A percentile compares a stretch with the other conserved stretches of the same genome.
Evolutionary conservation across 2,329 filamentous ascomycete genomes (phyloP).

Genomic region (Bisporella sp.): DNA sequence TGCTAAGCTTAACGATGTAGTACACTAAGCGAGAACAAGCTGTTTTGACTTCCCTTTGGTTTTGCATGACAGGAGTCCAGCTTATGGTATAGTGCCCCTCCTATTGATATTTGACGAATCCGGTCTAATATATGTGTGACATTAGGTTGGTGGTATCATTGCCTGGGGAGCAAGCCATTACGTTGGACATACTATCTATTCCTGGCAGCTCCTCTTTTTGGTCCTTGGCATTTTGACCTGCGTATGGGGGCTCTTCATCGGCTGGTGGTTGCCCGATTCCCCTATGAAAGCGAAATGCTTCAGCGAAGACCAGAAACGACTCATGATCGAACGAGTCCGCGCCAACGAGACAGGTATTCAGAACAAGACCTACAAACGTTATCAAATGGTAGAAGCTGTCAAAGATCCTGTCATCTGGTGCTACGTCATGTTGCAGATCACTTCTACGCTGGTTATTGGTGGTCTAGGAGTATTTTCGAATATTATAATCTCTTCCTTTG

Average conservation of each 20-base stretch:
- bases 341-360: conserved; percentile 19
- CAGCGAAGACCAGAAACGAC: conserved; percentile 15
- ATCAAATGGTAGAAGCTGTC: conserved; percentile 25
- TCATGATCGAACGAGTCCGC: conserved; percentile 32
- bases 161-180: conserved; percentile 32
- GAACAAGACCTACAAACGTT: conserved; percentile 31
- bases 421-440: conserved; percentile 19
- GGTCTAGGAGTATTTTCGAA: conserved; percentile 30
- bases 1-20: conserved; percentile 30
- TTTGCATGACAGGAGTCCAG: conserved; percentile 48
- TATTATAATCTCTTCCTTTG: conserved; percentile 24
- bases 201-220: conserved; percentile 38
- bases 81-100: background rate
- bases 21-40: conserved; percentile 57
- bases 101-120: conserved; percentile 29
- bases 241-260: conserved; percentile 30
- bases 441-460: conserved; percentile 25
- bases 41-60: conserved; percentile 49
- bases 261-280: conserved; percentile 24
- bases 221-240: conserved; percentile 33
- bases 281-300: conserved; percentile 17
- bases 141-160: conserved; percentile 30
- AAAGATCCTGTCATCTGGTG: conserved; percentile 17
- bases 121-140: conserved; percentile 41
- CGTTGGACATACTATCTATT: conserved; percentile 23